Base-by-base conservation (phyloP, 768 basidiomycete genomes). In the Mycena haematopus region DNA sequence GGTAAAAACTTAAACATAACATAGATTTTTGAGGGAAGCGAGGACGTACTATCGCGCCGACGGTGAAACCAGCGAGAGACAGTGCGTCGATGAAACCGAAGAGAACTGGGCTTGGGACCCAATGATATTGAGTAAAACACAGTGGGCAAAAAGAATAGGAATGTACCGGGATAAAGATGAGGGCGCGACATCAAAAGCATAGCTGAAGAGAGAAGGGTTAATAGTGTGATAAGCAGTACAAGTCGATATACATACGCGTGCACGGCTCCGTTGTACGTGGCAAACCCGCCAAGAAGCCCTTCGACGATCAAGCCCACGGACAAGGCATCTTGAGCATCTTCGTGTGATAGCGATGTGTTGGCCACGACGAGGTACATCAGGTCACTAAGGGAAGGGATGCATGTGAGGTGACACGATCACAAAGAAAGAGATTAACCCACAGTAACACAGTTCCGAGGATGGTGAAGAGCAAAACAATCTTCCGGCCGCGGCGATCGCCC, bases 301-400 rank as follows among this genome's bases (percentile, higher is more conserved):
- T 57, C 58, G 10, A 61, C 38, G n/a, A 65, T 65, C 13, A 65
- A 27, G 15, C 50, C 64, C 9, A 65, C 38, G 15, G 64, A 65
- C 1, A 65, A 27, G 4, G 35, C 11, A 15, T 65, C 64, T 29
- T 36, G 50, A 13, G 50, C 22, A 19, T 65, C 59, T 0, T 56
- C 51, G 1, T 36, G 24, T 11, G 42, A 24, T 0, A 42, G 24
- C 0, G 52, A 36, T 7, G 36, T 35, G 9, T 35, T 31, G 14
- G 56, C 49, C 17, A 61, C 64, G 25, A 58, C n/a, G 19, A 60
- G 44, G 36, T 60, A 65, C 13, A 60, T 56, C 21, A 65, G 31
- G 45, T 65, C 51, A 6, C 64, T 65, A 21, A 6, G 24, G 11
- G 19, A 33, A 45, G 22, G 44, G 10, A 42, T 22, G 44, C 1